Conservation (phyloP, 2,329 filamentous ascomycete genomes). For the Teratosphaeria nubilosa region DNA sequence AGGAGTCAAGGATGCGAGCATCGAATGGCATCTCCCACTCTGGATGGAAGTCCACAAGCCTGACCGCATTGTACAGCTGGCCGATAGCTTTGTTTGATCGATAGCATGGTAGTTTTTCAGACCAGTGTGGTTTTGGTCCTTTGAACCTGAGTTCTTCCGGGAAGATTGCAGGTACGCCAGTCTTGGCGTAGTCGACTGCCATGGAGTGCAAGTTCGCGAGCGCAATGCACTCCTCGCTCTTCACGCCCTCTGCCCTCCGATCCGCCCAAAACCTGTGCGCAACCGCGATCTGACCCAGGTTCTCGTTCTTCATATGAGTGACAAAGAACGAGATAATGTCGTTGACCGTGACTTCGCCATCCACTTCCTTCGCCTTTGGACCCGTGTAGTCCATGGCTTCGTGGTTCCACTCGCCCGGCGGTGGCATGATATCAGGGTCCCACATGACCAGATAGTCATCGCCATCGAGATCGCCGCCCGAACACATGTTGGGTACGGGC, state of each 20-base stretch:
- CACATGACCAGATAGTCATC: slow-evolving; percentile 94
- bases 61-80: slow-evolving; percentile 68
- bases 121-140: slow-evolving; percentile 69
- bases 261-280: slow-evolving; percentile 76
- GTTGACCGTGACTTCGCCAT: slow-evolving; percentile 55
- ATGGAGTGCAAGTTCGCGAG: slow-evolving; percentile 76
- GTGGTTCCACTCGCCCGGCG: slow-evolving; percentile 52
- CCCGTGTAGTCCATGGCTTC: slow-evolving; percentile 68
- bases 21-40: slow-evolving; percentile 69
- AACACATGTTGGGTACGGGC: slow-evolving; percentile 87
- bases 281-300: slow-evolving; percentile 66
- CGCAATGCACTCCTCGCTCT: slow-evolving; percentile 56
- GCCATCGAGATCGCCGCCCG: slow-evolving; percentile 88
- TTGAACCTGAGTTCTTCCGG: slow-evolving; percentile 47
- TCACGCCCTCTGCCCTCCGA: slow-evolving; percentile 49
- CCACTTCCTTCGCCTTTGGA: slow-evolving; percentile 45
- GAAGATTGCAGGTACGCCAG: slow-evolving; percentile 67
- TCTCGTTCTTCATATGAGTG: slow-evolving; percentile 84
- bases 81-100: slow-evolving; percentile 64
- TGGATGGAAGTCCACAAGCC: slow-evolving; percentile 58
- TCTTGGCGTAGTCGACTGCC: slow-evolving; percentile 92
- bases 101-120: slow-evolving; percentile 57
- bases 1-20: slow-evolving; percentile 56
- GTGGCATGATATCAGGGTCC: slow-evolving; percentile 65
- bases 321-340: slow-evolving; percentile 83